phyloP scores from a whole-genome alignment of 495 filamentous ascomycete genomes.

The Penicillium alfredii region DNA sequence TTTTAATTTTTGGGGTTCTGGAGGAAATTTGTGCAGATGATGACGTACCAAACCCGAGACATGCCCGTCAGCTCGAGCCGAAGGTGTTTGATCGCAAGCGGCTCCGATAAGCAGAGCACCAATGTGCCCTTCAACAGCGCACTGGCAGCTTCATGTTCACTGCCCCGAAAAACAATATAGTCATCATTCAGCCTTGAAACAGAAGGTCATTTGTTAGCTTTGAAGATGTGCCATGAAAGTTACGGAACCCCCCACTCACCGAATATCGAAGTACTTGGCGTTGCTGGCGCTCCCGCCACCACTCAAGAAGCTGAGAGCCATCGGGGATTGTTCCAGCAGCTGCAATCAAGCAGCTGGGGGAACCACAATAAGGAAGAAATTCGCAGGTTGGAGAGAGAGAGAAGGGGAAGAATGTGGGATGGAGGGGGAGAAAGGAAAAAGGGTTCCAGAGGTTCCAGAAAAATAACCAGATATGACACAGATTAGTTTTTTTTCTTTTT shows the following conservation, averaged over 20 bases:
- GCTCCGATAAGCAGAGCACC: constrained; percentile 65
- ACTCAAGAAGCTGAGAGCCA: constrained; percentile 50
- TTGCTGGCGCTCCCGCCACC: constrained; percentile 41
- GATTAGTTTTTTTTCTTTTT: constrained; percentile 11
- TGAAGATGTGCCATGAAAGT: no score
- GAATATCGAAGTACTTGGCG: constrained; percentile 51
- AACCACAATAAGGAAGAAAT: constrained; percentile 1
- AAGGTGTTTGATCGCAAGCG: constrained; percentile 65
- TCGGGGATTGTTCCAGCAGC: constrained; percentile 22
- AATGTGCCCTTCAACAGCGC: constrained; percentile 68
- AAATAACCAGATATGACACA: constrained; percentile 8
- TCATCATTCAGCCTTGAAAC: constrained; percentile 64
- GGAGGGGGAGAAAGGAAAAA: constrained; percentile 5
- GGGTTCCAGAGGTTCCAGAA: constrained; percentile 2
- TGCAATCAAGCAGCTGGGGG: constrained; percentile 17
- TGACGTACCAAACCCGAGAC: constrained; percentile 61
- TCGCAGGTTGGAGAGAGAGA: not conserved
- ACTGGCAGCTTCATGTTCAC: constrained; percentile 67
- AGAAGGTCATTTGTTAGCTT: no score
- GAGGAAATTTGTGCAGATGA: constrained; percentile 2
- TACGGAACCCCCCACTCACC: constrained; percentile 42
- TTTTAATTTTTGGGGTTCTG: not conserved
- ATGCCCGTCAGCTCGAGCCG: constrained; percentile 66
- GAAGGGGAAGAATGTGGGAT: not conserved
- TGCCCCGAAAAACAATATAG: constrained; percentile 72